Conservation (phyloP, 306 rosid species). For the Prunus campanulata region DNA sequence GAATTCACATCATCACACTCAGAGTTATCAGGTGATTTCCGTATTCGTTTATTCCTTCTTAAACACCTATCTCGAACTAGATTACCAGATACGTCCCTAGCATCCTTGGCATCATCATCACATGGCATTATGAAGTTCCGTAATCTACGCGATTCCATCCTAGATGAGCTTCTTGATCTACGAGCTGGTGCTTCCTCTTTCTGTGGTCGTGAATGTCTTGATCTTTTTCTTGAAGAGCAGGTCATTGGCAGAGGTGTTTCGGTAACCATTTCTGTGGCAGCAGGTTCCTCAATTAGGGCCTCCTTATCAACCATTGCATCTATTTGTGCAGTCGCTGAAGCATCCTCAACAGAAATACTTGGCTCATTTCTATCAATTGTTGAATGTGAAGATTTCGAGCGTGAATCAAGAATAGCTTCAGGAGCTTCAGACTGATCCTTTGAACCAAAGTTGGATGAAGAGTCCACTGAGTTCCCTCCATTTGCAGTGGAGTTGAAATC, state of each 20-base stretch:
- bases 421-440: slow-evolving; percentile 47
- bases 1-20: slow-evolving; percentile 57
- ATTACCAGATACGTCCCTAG: slow-evolving; percentile 34
- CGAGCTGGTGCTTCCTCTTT: slow-evolving; percentile 41
- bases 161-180: slow-evolving; percentile 65
- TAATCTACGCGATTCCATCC: slow-evolving; percentile 43
- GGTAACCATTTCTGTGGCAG: slow-evolving; percentile 34
- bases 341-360: slow-evolving; percentile 36
- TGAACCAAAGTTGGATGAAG: slow-evolving; percentile 36
- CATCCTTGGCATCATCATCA: slow-evolving; percentile 38
- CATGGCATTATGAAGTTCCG: slow-evolving; percentile 34
- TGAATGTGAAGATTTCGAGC: slow-evolving; percentile 37
- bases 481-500: slow-evolving; percentile 39
- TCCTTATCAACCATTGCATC: slow-evolving; percentile 44
- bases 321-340: slow-evolving; percentile 40
- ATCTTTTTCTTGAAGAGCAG: slow-evolving; percentile 60
- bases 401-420: slow-evolving; percentile 34
- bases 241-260: slow-evolving; percentile 45
- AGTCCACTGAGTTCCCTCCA: slow-evolving; percentile 42
- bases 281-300: slow-evolving; percentile 40
- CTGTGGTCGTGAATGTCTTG: slow-evolving; percentile 41
- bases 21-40: slow-evolving; percentile 65
- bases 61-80: slow-evolving; percentile 37
- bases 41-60: slow-evolving; percentile 43
- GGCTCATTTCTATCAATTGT: slow-evolving; percentile 44